Evolutionary conservation across 208 protist species (phyloP).

Genomic region (Wallacemonas sp.): DNA sequence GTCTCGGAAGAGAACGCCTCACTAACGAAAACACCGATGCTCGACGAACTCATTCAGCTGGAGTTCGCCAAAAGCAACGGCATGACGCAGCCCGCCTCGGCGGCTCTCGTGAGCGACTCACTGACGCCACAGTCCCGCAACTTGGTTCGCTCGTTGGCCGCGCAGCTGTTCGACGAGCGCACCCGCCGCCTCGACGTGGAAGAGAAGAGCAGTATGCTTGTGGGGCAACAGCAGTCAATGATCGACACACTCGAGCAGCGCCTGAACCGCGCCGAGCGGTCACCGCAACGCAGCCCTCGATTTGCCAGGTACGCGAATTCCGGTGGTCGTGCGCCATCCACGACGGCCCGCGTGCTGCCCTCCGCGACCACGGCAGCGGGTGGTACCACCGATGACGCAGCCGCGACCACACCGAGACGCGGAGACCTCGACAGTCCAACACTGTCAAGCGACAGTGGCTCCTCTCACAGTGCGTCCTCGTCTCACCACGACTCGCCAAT

Average conservation of each 20-base stretch:
- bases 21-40: slow-evolving; percentile 7
- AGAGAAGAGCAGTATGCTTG: slow-evolving; percentile 39
- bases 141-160: slow-evolving; percentile 45
- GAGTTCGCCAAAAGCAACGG: slow-evolving; percentile 23
- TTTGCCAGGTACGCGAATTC: not conserved
- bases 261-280: slow-evolving; percentile 7
- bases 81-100: not conserved
- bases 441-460: not conserved
- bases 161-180: slow-evolving; percentile 42
- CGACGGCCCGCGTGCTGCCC: not conserved
- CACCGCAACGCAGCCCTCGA: not conserved
- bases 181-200: slow-evolving; percentile 34
- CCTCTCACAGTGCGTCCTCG: not conserved
- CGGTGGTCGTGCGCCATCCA: not conserved
- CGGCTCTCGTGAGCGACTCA: slow-evolving; percentile 4
- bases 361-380: not conserved
- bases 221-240: slow-evolving; percentile 35
- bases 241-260: slow-evolving; percentile 36
- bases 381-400: not conserved
- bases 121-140: slow-evolving; percentile 26
- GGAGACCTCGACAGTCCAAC: slow-evolving; percentile 11
- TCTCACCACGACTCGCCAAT: not conserved
- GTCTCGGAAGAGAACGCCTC: not conserved
- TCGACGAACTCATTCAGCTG: slow-evolving; percentile 24
- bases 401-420: not conserved